Base-by-base conservation (phyloP, 345 rosid species). In the Populus nigra region DNA sequence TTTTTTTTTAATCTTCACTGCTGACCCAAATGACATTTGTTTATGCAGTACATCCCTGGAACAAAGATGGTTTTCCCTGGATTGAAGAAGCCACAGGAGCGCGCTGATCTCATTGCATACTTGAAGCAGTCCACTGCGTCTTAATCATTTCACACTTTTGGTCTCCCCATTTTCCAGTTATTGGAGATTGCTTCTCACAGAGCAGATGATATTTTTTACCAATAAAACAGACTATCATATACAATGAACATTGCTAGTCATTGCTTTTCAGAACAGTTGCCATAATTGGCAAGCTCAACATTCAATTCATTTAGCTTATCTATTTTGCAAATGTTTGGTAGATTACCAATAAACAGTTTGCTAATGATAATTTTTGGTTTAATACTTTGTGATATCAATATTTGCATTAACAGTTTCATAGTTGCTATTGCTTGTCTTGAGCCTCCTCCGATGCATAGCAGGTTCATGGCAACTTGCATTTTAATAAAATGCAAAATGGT, bases 31-130 rank as follows among this genome's bases (percentile, higher is more conserved):
- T 59, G 29, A 59, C 25, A 59, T 8, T 1, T 59, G 63, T 73
- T 20, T 69, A 20, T 85, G 88, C 96, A 93, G 99, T 95, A 95
- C 83, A 95, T 95, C 53, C 98, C 99, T 0, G 99, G 98, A 74
- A 95, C 99, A 2, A 95, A 95, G 90, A 95, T 95, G 99, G 99
- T 95, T 49, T 95, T 95, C 87, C 98, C 98, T 71, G 98, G 98
- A 75, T 77, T 94, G 69, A 94, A 94, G 92, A 94, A 92, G 88
- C 97, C 99, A 1, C 93, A 93, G 79, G 98, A 95, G 0, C 98
- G 98, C 2, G 94, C 96, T 2, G 98, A 95, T 65, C 99, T 95
- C 81, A 95, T 95, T 59, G 92, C 99, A 38, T 95, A 86, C 82
- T 84, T 95, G 91, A 95, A 93, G 92, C 81, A 88, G 83, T 77